Evolutionary conservation across 2,329 filamentous ascomycete species (phyloP), one percentile per base, ranked within the genome.

Genomic region (Dactylella cylindrospora): DNA sequence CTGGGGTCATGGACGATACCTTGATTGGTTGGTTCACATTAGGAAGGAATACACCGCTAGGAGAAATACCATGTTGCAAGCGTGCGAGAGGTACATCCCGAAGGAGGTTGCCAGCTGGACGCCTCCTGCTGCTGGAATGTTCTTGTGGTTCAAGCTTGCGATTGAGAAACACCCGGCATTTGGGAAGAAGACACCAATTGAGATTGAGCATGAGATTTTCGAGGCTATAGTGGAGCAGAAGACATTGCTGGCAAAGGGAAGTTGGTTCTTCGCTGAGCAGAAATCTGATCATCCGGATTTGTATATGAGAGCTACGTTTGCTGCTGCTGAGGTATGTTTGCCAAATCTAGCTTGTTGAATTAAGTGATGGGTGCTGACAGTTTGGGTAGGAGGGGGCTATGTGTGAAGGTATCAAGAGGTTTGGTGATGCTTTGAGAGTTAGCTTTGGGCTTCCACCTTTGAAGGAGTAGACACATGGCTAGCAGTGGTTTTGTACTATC

Each of bases 301-400:
- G 73, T 96, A 88, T 76, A 94, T 97, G 78, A 81, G 93, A 46
- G 84, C 88, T 3, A 98, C 91, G 0, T 98, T 86, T 75, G 90
- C 91, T 0, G 84, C 90, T 29, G 90, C 90, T 1, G 83, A 67
- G 65, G 68, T 69, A 20, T 32, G 61, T 61, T 43, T 33, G 15
- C 6, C 73, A 15, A 71, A 31, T 4, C 31, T 35, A 19, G 46
- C 19, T 22, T 25, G 26, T 3, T 25, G 35, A 22, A 41, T 31
- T 25, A 28, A 17, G 17, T n/a, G 20, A 26, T 32, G 20, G 12
- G 9, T 38, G 31, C 47, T 61, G 52, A 60, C 22, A 15, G 26
- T 17, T 9, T n/a, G 9, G 17, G 31, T 52, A 81, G 9, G 78
- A 80, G 10, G 80, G 84, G 50, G 81, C 83, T 67, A 90, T 91